Evolutionary conservation across 352 stramenopile species (phyloP), one percentile per base, ranked within the genome.

Genomic region (Elongisporangium senticosum): DNA sequence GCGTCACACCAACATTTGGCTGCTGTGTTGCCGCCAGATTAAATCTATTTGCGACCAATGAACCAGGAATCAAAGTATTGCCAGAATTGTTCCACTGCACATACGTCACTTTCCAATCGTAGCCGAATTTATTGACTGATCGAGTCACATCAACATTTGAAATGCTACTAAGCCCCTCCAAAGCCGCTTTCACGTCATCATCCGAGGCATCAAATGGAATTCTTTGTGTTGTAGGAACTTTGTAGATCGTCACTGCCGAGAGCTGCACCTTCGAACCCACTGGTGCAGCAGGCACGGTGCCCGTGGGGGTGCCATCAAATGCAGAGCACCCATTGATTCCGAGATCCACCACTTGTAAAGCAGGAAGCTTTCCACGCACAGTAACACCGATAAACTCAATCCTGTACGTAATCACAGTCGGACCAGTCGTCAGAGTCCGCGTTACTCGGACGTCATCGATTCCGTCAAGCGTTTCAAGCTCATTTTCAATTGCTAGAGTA

Each of bases 61-160:
- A 33, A 17, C 56, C 56, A 11, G 60, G 49, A 4, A 43, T 7
- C 2, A 13, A 3, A 19, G 37, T 4, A 17, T 2, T 21, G 14
- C 1, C 20, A 10, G 7, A 23, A 17, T 24, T 23, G 47, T 62
- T 39, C 28, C 28, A 39, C 10, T 52, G 52, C 0, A 88, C 64
- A 65, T 98, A 98, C 5, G 95, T 98, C 19, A 98, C 67, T 23
- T 88, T 77, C 96, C 96, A 98, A 52, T 93, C 79, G 63, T 77
- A 97, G 53, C 94, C 90, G 65, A 97, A 64, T 62, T 91, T 83
- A 51, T 89, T 84, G 4, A 96, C 77, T 48, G 68, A 64, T 14
- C 90, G 74, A 15, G 72, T 71, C 7, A 99, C 95, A 28, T 98
- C 85, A 3, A 97, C 91, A 43, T 84, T 96, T 51, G 87, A 85